Evolutionary conservation across 768 basidiomycete species (phyloP), one percentile per base, ranked within the genome.

Genomic region (Clitopilus hobsonii): DNA sequence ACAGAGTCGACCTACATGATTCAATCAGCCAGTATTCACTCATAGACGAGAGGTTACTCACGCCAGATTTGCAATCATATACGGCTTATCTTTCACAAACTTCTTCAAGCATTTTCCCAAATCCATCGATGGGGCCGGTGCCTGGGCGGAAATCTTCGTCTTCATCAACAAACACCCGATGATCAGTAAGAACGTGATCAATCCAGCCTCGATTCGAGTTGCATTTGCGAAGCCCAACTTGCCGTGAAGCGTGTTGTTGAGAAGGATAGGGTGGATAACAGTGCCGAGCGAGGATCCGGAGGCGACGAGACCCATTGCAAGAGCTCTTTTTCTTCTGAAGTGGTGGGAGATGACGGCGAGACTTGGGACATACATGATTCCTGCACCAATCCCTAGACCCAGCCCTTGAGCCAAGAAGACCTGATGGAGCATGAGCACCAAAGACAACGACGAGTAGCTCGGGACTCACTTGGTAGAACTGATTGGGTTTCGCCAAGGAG

Each of bases 341-440:
- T 77, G 71, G 41, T 81, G 80, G 2, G 74, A 69, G 29, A 77
- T 56, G 28, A 81, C 68, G 5, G 73, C 72, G 52, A 80, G 61
- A 20, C 69, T 72, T 3, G 80, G 80, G 11, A 79, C 59, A 55
- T 79, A 80, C 8, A 76, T 54, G 20, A 77, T 48, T 8, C 78
- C 78, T 0, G 65, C 64, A 5, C 73, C 77, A 22, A 78, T 61
- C 4, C 81, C 79, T 16, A 69, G 67, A 0, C 65, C 72, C 29
- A 81, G 57, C 5, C 74, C 75, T 59, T 79, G 77, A 2, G 72
- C 60, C 5, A 80, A 69, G 54, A 81, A 78, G 32, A 78, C 60
- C 69, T 76, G 26, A 51, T 11, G 41, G 22, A 24, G 28, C 26
- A 27, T 58, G 18, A 25, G 22, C 25, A 18, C 26, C 38, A n/a